Evolutionary conservation across 257 asterid genomes (phyloP).

Genomic region (Petrea volubilis): DNA sequence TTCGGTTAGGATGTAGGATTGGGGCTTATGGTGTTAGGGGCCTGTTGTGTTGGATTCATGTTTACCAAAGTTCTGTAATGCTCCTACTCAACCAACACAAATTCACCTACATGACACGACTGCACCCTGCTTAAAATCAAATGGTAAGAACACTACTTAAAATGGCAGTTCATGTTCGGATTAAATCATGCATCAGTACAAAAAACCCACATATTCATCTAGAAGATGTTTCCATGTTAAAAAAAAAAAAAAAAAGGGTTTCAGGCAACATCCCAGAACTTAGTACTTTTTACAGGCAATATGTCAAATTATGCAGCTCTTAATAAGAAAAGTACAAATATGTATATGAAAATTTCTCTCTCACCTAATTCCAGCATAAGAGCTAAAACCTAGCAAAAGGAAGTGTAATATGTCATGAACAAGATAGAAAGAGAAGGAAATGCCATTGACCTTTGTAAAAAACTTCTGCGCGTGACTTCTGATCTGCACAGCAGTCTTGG

Average conservation of each 20-base stretch:
- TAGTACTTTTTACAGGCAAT: background rate
- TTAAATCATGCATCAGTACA: background rate
- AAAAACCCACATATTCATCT: constrained; percentile 7
- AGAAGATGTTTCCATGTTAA: too few species aligned
- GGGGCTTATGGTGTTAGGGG: too few species aligned
- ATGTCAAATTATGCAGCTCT: background rate
- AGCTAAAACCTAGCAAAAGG: constrained; percentile 16
- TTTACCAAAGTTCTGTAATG: too few species aligned
- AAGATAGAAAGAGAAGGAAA: constrained; percentile 41
- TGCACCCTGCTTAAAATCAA: background rate
- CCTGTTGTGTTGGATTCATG: too few species aligned
- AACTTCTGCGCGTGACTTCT: constrained; percentile 99
- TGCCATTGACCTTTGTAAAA: constrained; percentile 81
- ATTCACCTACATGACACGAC: too few species aligned
- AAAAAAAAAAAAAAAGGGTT: background rate
- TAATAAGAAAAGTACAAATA: background rate
- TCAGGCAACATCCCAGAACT: background rate
- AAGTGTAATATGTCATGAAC: constrained; percentile 17
- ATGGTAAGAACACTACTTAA: background rate
- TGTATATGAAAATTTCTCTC: constrained; percentile 9
- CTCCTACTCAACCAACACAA: too few species aligned
- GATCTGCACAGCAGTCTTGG: constrained; percentile 99
- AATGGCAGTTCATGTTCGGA: background rate
- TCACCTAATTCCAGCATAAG: constrained; percentile 16
- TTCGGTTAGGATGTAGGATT: too few species aligned